Percentiles rank a stretch among this genome's conserved stretches.
These are phyloP conservation scores for Phytopythium boreale DNA, from an alignment of 352 stramenopile species.

Conservation along the genomic window DNA sequence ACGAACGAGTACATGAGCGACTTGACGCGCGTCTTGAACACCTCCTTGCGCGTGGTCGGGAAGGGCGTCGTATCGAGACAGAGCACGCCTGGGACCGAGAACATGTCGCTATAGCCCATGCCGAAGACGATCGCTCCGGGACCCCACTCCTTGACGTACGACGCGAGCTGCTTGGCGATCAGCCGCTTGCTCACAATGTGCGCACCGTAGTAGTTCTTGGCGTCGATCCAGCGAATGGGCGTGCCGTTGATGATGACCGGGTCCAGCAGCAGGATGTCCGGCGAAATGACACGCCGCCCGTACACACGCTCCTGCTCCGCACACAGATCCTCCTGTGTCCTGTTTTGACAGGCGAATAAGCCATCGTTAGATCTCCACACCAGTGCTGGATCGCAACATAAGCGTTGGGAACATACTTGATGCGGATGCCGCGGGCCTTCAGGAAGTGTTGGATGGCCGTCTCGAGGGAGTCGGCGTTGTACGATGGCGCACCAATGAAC, in stretches of 20 bases:
- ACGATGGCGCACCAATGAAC: constrained; percentile 64
- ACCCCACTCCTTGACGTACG: constrained; percentile 87
- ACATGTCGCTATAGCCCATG: constrained; percentile 89
- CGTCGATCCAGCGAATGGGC: constrained; percentile 84
- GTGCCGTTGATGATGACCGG: constrained; percentile 82
- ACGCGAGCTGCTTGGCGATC: constrained; percentile 76
- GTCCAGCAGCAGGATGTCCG: constrained; percentile 78
- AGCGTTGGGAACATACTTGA: constrained; percentile 48
- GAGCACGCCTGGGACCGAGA: constrained; percentile 73
- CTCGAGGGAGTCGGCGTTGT: constrained; percentile 75
- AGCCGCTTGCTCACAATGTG: constrained; percentile 86
- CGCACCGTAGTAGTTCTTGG: constrained; percentile 88
- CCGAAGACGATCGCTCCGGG: constrained; percentile 82
- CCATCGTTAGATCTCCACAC: constrained; percentile 1
- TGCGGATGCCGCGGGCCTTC: constrained; percentile 62
- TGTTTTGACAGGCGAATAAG: constrained; percentile 9
- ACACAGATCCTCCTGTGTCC: constrained; percentile 71
- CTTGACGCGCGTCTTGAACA: constrained; percentile 74
- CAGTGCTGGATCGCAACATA: not conserved
- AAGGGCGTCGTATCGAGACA: constrained; percentile 84
- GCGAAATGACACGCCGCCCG: constrained; percentile 73
- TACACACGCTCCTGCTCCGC: constrained; percentile 58
- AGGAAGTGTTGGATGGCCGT: constrained; percentile 72
- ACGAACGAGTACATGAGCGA: constrained; percentile 64
- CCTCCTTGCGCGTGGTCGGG: constrained; percentile 66